phyloP scores from a whole-genome alignment of 805 yeast genomes.

The Ogataea trehaloabstinens region DNA sequence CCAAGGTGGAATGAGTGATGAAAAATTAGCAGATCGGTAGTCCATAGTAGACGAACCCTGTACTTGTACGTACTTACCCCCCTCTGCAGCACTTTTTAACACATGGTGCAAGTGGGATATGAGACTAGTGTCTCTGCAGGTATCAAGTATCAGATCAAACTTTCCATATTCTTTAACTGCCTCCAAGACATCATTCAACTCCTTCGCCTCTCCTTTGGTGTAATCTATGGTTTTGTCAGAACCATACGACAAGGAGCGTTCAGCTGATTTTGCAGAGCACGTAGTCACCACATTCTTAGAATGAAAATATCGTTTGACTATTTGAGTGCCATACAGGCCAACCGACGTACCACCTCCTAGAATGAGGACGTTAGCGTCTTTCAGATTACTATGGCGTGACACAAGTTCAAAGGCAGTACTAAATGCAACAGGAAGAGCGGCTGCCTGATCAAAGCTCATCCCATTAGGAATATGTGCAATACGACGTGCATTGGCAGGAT shows the following conservation, averaged over 20 bases:
- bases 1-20: conserved; percentile 25
- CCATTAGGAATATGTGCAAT: conserved; percentile 46
- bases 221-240: conserved; percentile 62
- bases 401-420: conserved; percentile 52
- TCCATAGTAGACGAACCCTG: conserved; percentile 52
- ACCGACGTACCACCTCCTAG: conserved; percentile 77
- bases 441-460: conserved; percentile 54
- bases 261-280: conserved; percentile 37
- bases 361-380: conserved; percentile 50
- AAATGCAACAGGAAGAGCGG: conserved; percentile 61
- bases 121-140: conserved; percentile 57
- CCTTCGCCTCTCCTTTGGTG: conserved; percentile 38
- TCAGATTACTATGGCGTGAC: conserved; percentile 29
- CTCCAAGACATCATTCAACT: conserved; percentile 34
- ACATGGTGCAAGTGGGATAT: conserved; percentile 40
- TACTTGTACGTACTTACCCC: conserved; percentile 51
- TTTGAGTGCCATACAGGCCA: conserved; percentile 54
- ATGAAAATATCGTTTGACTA: conserved; percentile 48
- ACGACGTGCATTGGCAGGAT: conserved; percentile 30
- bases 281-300: conserved; percentile 50
- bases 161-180: conserved; percentile 36
- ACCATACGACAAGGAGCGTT: conserved; percentile 37
- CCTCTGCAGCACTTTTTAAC: conserved; percentile 45
- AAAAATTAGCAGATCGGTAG: conserved; percentile 28
- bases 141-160: conserved; percentile 64